A percentile compares a stretch with the other conserved stretches of the same genome.
Evolutionary conservation across 192 early-diverging fungal species (phyloP).

Genomic region (Mortierella hygrophila): DNA sequence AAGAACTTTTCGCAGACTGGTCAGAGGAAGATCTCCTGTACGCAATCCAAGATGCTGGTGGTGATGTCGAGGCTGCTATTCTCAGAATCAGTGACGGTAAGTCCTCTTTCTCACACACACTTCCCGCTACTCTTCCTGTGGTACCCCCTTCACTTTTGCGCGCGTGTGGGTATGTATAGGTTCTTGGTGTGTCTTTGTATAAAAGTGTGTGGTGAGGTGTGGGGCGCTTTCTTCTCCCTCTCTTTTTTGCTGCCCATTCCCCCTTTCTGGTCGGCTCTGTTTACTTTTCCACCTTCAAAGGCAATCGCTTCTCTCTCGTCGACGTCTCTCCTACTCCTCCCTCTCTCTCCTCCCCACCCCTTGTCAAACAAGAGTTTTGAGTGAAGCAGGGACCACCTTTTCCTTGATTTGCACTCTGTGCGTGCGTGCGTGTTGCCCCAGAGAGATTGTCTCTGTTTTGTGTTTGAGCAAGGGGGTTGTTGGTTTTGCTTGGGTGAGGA

Average conservation of each 20-base stretch:
- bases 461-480: constrained; percentile 6
- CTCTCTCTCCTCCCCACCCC: not conserved
- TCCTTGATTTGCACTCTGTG: not conserved
- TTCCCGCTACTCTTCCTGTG: not conserved
- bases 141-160: not conserved
- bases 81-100: constrained; percentile 86
- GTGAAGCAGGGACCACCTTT: not conserved
- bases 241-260: not conserved
- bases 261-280: constrained; percentile 21
- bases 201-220: not conserved
- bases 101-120: constrained; percentile 10
- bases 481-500: not conserved
- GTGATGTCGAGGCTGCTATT: constrained; percentile 87
- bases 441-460: not conserved
- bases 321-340: not conserved
- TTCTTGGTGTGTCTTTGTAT: not conserved
- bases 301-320: not conserved
- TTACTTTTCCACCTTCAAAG: not conserved
- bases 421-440: not conserved
- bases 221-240: not conserved
- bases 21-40: constrained; percentile 89
- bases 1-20: constrained; percentile 87
- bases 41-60: constrained; percentile 86
- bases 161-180: not conserved
- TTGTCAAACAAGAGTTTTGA: not conserved